phyloP scores from a whole-genome alignment of 1,139 yeast genomes.

The Yamadazyma triangularis region DNA sequence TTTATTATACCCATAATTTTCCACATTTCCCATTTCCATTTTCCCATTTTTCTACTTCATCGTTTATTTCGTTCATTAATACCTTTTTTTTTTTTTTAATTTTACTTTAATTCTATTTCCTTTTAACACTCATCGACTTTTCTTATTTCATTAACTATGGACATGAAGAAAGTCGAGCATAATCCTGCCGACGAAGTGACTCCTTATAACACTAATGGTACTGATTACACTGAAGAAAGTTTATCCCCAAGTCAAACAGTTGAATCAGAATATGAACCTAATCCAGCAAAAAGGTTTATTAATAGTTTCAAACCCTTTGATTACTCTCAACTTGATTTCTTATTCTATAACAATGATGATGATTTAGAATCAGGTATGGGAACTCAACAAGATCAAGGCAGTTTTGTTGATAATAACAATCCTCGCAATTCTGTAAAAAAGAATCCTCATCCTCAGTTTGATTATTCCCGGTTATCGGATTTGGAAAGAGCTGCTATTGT shows the following conservation, averaged over 20 bases:
- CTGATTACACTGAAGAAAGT: conserved; percentile 2
- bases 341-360: conserved; percentile 13
- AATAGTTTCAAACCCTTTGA: conserved; percentile 27
- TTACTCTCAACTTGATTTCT: conserved; percentile 17
- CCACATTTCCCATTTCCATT: too few species aligned
- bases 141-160: too few species aligned
- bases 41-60: too few species aligned
- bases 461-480: conserved; percentile 23
- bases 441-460: conserved; percentile 23
- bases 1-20: too few species aligned
- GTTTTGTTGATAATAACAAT: neutral
- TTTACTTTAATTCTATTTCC: too few species aligned
- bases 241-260: conserved; percentile 3
- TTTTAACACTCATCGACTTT: too few species aligned
- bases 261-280: conserved; percentile 15
- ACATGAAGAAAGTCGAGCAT: neutral
- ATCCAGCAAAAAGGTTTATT: conserved; percentile 17
- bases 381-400: neutral
- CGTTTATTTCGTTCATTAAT: too few species aligned
- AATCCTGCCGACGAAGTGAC: conserved; percentile 7
- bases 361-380: conserved; percentile 6
- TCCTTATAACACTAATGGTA: conserved; percentile 5
- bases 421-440: conserved; percentile 8
- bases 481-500: conserved; percentile 30
- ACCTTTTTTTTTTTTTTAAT: too few species aligned